Evolutionary conservation across 768 basidiomycete species (phyloP).

Genomic region (Trametes cubensis): DNA sequence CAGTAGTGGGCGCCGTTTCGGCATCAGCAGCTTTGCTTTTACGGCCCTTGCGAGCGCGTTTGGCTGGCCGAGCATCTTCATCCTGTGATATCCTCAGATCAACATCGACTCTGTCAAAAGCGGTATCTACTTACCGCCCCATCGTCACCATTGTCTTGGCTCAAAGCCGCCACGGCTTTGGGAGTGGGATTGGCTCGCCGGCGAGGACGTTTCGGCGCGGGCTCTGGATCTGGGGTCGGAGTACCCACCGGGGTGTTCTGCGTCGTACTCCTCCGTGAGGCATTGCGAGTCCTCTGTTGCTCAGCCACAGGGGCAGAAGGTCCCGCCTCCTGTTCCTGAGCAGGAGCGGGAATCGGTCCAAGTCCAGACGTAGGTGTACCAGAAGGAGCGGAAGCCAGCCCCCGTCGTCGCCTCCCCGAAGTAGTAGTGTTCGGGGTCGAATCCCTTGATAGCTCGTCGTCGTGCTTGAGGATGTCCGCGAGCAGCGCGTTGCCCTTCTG

Average conservation of each 20-base stretch:
- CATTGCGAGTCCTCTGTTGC: constrained; percentile 6
- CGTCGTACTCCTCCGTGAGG: constrained; percentile 40
- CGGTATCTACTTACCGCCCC: constrained; percentile 29
- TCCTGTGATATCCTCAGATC: constrained; percentile 26
- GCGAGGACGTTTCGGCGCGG: constrained; percentile 49
- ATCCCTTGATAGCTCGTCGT: constrained; percentile 45
- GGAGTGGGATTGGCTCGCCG: constrained; percentile 40
- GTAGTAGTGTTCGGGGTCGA: constrained; percentile 18
- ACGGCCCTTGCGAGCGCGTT: constrained; percentile 34
- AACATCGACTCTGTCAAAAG: background rate
- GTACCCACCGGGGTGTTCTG: constrained; percentile 47
- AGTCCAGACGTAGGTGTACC: background rate
- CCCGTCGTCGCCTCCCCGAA: constrained; percentile 18
- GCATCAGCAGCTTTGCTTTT: constrained; percentile 37
- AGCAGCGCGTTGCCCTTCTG: constrained; percentile 83
- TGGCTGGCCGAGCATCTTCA: constrained; percentile 36
- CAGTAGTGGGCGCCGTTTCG: constrained; percentile 25
- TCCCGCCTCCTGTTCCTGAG: constrained; percentile 2
- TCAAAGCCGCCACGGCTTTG: constrained; percentile 34
- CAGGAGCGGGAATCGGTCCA: background rate
- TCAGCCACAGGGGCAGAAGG: constrained; percentile 13
- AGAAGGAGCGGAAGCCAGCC: background rate
- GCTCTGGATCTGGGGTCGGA: constrained; percentile 71
- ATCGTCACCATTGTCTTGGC: constrained; percentile 38
- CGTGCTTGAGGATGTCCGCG: constrained; percentile 79